Conservation (phyloP, 2,329 filamentous ascomycete genomes). For the Fusarium foetens region DNA sequence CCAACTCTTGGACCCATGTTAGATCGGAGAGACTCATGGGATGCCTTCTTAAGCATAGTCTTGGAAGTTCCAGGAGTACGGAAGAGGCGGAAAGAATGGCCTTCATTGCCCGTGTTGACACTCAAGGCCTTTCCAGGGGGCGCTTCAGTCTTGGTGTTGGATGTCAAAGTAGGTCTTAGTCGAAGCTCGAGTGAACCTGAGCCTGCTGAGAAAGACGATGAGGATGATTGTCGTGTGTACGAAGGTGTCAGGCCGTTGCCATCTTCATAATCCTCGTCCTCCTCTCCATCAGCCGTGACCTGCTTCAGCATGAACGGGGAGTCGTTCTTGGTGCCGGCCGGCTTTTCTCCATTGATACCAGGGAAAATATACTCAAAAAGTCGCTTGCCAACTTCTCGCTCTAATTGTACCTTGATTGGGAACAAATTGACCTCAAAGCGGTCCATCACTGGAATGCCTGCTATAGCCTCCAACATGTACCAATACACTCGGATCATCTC, state of each 20-base stretch:
- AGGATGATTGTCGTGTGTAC: constrained; percentile 56
- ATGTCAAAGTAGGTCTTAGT: constrained; percentile 82
- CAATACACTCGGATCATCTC: constrained; percentile 96
- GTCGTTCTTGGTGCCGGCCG: constrained; percentile 61
- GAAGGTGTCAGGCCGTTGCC: constrained; percentile 51
- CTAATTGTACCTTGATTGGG: constrained; percentile 92
- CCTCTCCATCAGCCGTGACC: constrained; percentile 50
- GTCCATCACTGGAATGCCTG: constrained; percentile 96
- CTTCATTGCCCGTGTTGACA: constrained; percentile 60
- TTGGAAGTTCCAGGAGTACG: constrained; percentile 56
- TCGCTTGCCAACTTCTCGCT: constrained; percentile 90
- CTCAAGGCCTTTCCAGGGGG: constrained; percentile 60
- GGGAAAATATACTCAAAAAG: constrained; percentile 99
- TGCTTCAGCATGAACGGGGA: constrained; percentile 68
- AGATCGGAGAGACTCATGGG: constrained; percentile 65
- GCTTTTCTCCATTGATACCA: constrained; percentile 71
- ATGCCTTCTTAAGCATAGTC: constrained; percentile 62
- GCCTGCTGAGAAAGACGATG: constrained; percentile 65
- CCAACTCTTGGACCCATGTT: constrained; percentile 54
- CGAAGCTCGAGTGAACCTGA: constrained; percentile 83
- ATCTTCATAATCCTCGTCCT: constrained; percentile 59
- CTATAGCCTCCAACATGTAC: constrained; percentile 98
- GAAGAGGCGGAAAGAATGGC: constrained; percentile 64
- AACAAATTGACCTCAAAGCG: constrained; percentile 95
- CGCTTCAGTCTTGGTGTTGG: constrained; percentile 55